Percentiles rank a stretch among this genome's conserved stretches.
Evolutionary conservation across 2,329 filamentous ascomycete species (phyloP).

Genomic region (Aspergillus sergii): DNA sequence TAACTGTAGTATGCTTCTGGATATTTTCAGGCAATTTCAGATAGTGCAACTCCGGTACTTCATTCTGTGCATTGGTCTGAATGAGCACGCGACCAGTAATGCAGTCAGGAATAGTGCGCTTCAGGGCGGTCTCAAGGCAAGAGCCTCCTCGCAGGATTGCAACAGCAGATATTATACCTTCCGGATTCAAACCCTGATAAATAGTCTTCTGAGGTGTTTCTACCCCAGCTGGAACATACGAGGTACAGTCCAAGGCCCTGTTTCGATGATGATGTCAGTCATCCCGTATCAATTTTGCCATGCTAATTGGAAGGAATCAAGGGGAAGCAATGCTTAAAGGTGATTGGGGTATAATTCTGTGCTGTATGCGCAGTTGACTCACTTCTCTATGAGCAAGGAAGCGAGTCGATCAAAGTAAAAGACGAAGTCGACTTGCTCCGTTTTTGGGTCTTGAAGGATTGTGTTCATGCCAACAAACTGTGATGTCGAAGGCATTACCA

Average conservation of each 20-base stretch:
- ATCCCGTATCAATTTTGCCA: background rate
- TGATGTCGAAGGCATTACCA: slow-evolving; percentile 72
- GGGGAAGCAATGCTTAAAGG: background rate
- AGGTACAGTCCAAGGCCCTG: slow-evolving; percentile 75
- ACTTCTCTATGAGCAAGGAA: slow-evolving; percentile 77
- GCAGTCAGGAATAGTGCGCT: slow-evolving; percentile 90
- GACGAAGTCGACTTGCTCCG: slow-evolving; percentile 84
- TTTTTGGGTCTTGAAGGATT: slow-evolving; percentile 79
- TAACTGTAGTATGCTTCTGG: slow-evolving; percentile 72
- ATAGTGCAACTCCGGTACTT: slow-evolving; percentile 92
- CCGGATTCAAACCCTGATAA: slow-evolving; percentile 72
- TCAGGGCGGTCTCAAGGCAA: slow-evolving; percentile 82
- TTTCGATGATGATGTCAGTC: background rate
- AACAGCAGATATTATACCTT: slow-evolving; percentile 80
- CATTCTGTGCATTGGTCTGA: slow-evolving; percentile 80
- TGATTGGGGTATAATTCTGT: background rate
- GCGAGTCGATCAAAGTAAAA: slow-evolving; percentile 95
- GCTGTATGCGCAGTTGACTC: slow-evolving; percentile 16
- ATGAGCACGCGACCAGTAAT: slow-evolving; percentile 86
- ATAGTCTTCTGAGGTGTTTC: slow-evolving; percentile 69
- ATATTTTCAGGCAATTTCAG: slow-evolving; percentile 77
- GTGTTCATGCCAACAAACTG: slow-evolving; percentile 90
- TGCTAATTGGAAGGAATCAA: background rate
- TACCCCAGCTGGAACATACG: slow-evolving; percentile 66
- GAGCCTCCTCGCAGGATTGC: slow-evolving; percentile 87